Evolutionary conservation across 768 basidiomycete genomes (phyloP).

Genomic region (Xanthoconium purpureum): DNA sequence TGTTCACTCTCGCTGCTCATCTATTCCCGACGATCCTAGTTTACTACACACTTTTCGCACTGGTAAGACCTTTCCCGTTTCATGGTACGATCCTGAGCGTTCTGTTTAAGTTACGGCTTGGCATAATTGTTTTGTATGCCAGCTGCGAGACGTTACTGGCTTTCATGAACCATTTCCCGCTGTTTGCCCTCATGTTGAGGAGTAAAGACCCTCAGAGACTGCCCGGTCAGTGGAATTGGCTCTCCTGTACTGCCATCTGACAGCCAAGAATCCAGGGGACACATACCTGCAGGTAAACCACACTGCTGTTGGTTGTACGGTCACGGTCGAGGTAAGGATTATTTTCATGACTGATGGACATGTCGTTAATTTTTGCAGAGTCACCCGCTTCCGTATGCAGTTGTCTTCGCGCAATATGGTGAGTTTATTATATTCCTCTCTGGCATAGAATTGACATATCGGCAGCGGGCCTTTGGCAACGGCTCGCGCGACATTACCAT

Average conservation of each 20-base stretch:
- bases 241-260: background rate
- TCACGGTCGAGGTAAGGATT: conserved; percentile 20
- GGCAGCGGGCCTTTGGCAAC: conserved; percentile 48
- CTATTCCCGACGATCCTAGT: conserved; percentile 81
- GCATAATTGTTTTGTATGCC: conserved; percentile 57
- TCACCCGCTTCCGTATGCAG: conserved; percentile 47
- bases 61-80: conserved; percentile 36
- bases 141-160: conserved; percentile 62
- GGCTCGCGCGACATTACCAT: conserved; percentile 54
- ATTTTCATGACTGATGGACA: background rate
- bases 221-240: conserved; percentile 53
- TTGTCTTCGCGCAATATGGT: conserved; percentile 61
- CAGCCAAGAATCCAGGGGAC: conserved; percentile 19
- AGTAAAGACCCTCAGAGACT: conserved; percentile 80
- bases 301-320: conserved; percentile 22
- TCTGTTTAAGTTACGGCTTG: conserved; percentile 46
- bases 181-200: conserved; percentile 83
- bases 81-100: background rate
- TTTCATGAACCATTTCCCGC: conserved; percentile 88
- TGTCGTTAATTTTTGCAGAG: conserved; percentile 37
- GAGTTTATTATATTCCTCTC: conserved; percentile 6
- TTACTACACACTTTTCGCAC: conserved; percentile 81
- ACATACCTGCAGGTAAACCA: conserved; percentile 27
- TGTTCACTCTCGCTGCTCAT: conserved; percentile 80
- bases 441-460: background rate